phyloP scores from a whole-genome alignment of 441 rosid genomes.

The Aleurites moluccanus region DNA sequence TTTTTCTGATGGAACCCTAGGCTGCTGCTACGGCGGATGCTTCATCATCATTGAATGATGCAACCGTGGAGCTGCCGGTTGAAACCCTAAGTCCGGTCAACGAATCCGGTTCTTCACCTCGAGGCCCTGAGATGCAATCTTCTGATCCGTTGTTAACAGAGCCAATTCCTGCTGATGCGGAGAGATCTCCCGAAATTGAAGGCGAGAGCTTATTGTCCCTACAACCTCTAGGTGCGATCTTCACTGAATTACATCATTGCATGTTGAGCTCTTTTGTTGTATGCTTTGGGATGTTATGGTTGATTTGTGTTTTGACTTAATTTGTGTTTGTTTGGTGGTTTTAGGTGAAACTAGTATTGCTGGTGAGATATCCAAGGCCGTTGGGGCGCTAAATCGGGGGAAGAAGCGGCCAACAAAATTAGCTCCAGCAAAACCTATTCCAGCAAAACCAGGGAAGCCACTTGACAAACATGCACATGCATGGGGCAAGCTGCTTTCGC shows the following conservation, averaged over 20 bases:
- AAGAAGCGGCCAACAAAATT: slow-evolving; percentile 46
- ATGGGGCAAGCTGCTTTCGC: slow-evolving; percentile 93
- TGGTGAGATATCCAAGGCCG: slow-evolving; percentile 55
- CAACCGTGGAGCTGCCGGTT: slow-evolving; percentile 29
- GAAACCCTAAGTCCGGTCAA: slow-evolving; percentile 45
- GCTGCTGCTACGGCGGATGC: slow-evolving; percentile 45
- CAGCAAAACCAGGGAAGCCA: slow-evolving; percentile 40
- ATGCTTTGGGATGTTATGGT: slow-evolving; percentile 1
- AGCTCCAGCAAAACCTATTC: background rate
- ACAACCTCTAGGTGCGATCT: slow-evolving; percentile 55
- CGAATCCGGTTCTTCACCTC: slow-evolving; percentile 57
- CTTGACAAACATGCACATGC: slow-evolving; percentile 45
- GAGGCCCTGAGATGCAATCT: slow-evolving; percentile 55
- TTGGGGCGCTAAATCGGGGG: slow-evolving; percentile 26
- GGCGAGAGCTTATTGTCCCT: slow-evolving; percentile 53
- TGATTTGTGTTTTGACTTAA: background rate
- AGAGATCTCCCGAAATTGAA: slow-evolving; percentile 51
- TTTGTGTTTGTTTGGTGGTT: slow-evolving; percentile 22
- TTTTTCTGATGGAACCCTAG: slow-evolving; percentile 34
- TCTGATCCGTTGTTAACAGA: slow-evolving; percentile 62
- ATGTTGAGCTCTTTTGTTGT: slow-evolving; percentile 7
- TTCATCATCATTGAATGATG: slow-evolving; percentile 52
- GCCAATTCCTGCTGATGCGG: slow-evolving; percentile 38
- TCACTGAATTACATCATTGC: slow-evolving; percentile 15
- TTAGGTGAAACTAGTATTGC: slow-evolving; percentile 49